Base-by-base conservation (phyloP, 2,329 filamentous ascomycete species). In the Hansfordia pulvinata region DNA sequence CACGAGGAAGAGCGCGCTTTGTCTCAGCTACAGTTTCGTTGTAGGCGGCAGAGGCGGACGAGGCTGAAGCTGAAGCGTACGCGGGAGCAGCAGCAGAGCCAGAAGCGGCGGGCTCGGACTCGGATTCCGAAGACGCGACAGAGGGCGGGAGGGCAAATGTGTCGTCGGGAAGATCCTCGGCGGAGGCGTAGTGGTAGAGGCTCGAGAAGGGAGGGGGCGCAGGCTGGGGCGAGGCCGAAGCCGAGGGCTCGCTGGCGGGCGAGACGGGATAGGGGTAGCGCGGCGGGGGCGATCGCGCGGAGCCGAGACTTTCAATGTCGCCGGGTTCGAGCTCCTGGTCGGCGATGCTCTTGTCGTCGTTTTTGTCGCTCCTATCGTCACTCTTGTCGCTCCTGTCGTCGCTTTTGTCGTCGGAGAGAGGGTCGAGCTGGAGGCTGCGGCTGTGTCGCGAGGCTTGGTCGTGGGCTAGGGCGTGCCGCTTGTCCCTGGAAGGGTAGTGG, bases 1-100 rank as follows among this genome's bases (percentile, higher is more conserved):
- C 85, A 41, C 61, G 65, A n/a, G 82, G 78, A 45, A 92, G 74
- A 27, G 76, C 81, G 43, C 78, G 75, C 57, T 93, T 92, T 46
- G 83, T 88, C 49, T 92, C 83, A 38, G 73, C 71, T 36, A 66
- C 55, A 30, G 60, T 54, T 40, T 71, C 62, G 42, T 60, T 55
- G 31, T 64, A 58, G 20, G 50, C 54, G 30, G 44, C 45, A 16
- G 53, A 40, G 17, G 40, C 42, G 23, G 46, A 40, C 26, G 49
- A 43, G 27, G 53, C 46, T 29, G 54, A 53, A 17, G 54, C 51
- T 12, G 58, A 52, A 32, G 62, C 60, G 53, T 74, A 73, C 14
- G 68, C 66, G 35, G 70, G 69, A 21, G 68, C 67, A 29, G 62
- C 55, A 32, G 53, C 49, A 20, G 55, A 51, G 29, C 49, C 50